These are phyloP conservation scores for Thermochaetoides dissita DNA, from an alignment of 2,329 filamentous ascomycete genomes.

Conservation along the genomic window DNA sequence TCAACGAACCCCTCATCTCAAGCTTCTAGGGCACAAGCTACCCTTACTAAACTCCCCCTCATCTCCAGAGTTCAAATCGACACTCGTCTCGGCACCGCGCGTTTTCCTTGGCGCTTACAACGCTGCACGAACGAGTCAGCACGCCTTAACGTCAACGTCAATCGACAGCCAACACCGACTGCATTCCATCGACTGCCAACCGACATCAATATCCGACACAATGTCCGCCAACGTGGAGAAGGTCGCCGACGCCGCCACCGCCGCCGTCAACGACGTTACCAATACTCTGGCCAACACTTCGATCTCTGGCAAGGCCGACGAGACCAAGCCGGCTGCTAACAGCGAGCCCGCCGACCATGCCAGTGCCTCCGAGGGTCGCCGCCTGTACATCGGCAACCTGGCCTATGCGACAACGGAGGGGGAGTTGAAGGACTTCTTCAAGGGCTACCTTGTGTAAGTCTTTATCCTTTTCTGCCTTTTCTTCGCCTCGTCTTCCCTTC, in stretches of 20 bases:
- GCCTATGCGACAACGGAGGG: conserved; percentile 99
- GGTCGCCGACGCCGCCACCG: conserved; percentile 41
- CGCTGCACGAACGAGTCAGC: conserved; percentile 15
- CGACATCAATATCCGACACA: conserved; percentile 33
- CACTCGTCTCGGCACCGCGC: conserved; percentile 22
- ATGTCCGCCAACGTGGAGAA: conserved; percentile 80
- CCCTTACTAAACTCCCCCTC: conserved; percentile 57
- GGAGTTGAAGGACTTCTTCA: conserved; percentile 99
- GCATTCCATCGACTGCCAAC: conserved; percentile 17
- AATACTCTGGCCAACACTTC: conserved; percentile 58
- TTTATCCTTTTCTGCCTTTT: background rate
- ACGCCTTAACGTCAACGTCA: too few relatives aligned
- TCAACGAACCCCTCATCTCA: conserved; percentile 22
- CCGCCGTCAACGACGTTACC: conserved; percentile 67
- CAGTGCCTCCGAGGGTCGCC: conserved; percentile 95
- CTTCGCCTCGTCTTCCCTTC: background rate
- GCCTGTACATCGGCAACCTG: conserved; percentile 99
- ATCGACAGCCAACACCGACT: conserved; percentile 24
- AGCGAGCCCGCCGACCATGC: conserved; percentile 67
- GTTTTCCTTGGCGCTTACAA: conserved; percentile 11
- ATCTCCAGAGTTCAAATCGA: conserved; percentile 57
- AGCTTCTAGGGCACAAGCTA: conserved; percentile 77
- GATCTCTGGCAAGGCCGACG: conserved; percentile 42
- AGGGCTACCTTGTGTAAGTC: conserved; percentile 96
- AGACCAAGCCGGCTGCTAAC: conserved; percentile 52